Percentiles rank a stretch among this genome's conserved stretches.
Conservation (phyloP, 176 grass and related monocot species). For the Rhipidocladum racemiflorum region DNA sequence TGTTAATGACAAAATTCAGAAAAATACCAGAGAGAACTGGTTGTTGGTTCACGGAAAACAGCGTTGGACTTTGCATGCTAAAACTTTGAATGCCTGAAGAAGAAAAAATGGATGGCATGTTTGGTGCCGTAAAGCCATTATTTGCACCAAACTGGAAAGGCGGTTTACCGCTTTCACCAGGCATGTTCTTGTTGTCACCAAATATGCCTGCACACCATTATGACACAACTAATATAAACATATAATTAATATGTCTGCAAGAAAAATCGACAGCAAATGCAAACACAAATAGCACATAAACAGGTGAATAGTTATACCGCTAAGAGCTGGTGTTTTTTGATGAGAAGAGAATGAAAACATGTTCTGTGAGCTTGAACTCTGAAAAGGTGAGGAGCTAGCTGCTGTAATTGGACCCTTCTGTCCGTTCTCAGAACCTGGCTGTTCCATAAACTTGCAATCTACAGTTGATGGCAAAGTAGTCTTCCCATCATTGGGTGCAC, state of each 20-base stretch:
- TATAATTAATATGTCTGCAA: not conserved
- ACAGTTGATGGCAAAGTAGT: constrained; percentile 6
- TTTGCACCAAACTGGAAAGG: constrained; percentile 53
- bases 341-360: constrained; percentile 37
- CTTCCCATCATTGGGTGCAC: constrained; percentile 46
- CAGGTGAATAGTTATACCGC: constrained; percentile 32
- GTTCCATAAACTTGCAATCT: constrained; percentile 36
- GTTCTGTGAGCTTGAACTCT: constrained; percentile 46
- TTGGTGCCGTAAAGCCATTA: constrained; percentile 49
- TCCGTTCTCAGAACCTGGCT: constrained; percentile 33
- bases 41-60: constrained; percentile 53
- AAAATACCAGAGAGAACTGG: constrained; percentile 51
- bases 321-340: constrained; percentile 31
- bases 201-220: constrained; percentile 49
- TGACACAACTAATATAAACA: constrained; percentile 30
- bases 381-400: constrained; percentile 42
- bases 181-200: constrained; percentile 40
- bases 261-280: not conserved
- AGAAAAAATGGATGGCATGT: constrained; percentile 45
- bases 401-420: constrained; percentile 20
- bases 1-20: constrained; percentile 10
- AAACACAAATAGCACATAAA: constrained; percentile 18
- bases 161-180: constrained; percentile 36
- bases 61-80: constrained; percentile 33
- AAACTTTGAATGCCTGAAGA: constrained; percentile 48